Percentiles rank a stretch among this genome's conserved stretches.
Evolutionary conservation across 768 basidiomycete genomes (phyloP).

Genomic region (Trametes cingulata): DNA sequence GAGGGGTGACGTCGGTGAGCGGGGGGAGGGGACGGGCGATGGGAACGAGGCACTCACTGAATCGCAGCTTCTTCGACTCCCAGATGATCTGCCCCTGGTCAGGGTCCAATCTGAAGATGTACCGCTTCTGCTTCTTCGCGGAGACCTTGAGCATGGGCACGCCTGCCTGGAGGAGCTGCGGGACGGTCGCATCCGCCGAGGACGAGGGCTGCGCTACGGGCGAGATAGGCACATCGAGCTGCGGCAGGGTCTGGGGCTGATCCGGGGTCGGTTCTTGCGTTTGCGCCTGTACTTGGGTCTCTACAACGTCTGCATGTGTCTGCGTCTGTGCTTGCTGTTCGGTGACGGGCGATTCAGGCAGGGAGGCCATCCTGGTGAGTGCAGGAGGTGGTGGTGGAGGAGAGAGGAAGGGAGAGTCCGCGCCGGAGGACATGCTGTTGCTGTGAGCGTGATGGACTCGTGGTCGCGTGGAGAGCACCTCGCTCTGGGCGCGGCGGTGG

Average conservation of each 20-base stretch:
- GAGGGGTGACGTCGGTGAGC: background rate
- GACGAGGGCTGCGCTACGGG: constrained; percentile 17
- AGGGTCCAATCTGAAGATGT: constrained; percentile 70
- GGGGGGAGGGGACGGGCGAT: background rate
- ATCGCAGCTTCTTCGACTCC: constrained; percentile 69
- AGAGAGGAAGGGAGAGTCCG: constrained; percentile 1
- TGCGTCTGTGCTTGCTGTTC: background rate
- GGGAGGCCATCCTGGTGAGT: constrained; percentile 17
- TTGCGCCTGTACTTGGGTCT: too few relatives aligned
- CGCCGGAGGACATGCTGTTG: background rate
- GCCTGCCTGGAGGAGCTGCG: constrained; percentile 58
- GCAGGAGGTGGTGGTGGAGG: background rate
- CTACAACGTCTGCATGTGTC: too few relatives aligned
- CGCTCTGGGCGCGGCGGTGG: constrained; percentile 25
- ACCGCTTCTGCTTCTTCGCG: constrained; percentile 69
- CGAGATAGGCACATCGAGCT: background rate
- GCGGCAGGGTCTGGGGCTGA: background rate
- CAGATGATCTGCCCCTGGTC: constrained; percentile 82
- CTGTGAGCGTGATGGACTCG: constrained; percentile 10
- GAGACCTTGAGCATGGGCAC: constrained; percentile 84
- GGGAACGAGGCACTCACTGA: constrained; percentile 46
- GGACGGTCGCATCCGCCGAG: constrained; percentile 49
- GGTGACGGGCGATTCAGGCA: constrained; percentile 7
- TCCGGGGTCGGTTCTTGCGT: too few relatives aligned
- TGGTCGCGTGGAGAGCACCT: constrained; percentile 21